A percentile compares a stretch with the other conserved stretches of the same genome.
Evolutionary conservation across 768 basidiomycete species (phyloP).

Genomic region (Gloeophyllum trabeum): DNA sequence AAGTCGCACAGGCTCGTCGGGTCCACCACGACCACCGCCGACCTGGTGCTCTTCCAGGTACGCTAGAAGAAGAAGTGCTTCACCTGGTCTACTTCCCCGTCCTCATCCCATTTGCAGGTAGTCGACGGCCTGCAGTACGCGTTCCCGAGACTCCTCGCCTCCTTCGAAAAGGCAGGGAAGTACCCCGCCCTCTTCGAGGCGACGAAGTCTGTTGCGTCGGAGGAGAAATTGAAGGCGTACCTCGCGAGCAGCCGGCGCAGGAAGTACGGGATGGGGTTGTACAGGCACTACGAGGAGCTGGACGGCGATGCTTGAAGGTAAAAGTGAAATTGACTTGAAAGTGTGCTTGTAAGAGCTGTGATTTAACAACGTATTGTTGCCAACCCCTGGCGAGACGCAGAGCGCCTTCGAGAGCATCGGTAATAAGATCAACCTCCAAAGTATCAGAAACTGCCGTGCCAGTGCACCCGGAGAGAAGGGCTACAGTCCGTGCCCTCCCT

Average conservation of each 20-base stretch:
- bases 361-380: no score
- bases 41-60: conserved; percentile 30
- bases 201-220: conserved; percentile 19
- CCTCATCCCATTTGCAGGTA: conserved; percentile 6
- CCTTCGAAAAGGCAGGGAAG: conserved; percentile 12
- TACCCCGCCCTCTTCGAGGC: conserved; percentile 20
- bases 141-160: conserved; percentile 22
- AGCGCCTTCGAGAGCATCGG: no score
- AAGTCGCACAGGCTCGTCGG: conserved; percentile 17
- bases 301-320: conserved; percentile 22
- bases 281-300: conserved; percentile 26
- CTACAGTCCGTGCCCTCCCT: no score
- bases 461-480: no score
- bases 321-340: no score
- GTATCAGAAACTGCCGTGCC: no score
- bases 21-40: conserved; percentile 24
- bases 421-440: no score
- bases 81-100: no score
- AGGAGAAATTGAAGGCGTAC: conserved; percentile 22
- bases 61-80: conserved; percentile 9
- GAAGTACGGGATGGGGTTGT: conserved; percentile 21
- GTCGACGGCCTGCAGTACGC: conserved; percentile 20
- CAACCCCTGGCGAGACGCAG: no score
- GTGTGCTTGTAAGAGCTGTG: no score
- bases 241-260: conserved; percentile 19